These are phyloP conservation scores for Luzula sylvatica DNA, from an alignment of 176 grass and related monocot species.

Conservation along the genomic window DNA sequence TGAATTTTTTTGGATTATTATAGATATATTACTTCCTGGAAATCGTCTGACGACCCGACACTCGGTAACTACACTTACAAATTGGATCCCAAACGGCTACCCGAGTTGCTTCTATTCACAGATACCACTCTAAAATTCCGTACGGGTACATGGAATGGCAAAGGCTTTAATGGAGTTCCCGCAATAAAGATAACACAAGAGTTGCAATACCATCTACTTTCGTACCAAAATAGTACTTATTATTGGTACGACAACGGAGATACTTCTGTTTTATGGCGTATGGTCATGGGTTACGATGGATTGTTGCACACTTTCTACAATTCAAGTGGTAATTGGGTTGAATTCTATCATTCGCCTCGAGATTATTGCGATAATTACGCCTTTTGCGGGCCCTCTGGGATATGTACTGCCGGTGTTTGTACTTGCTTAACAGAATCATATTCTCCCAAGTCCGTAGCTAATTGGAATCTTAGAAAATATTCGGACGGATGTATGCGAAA, in stretches of 20 bases:
- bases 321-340: background rate
- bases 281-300: background rate
- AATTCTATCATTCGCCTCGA: background rate
- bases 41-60: background rate
- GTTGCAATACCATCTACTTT: background rate
- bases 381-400: conserved; percentile 11
- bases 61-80: background rate
- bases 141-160: conserved; percentile 8
- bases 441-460: background rate
- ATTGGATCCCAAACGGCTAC: conserved; percentile 1
- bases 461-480: background rate
- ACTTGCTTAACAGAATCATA: background rate
- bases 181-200: background rate
- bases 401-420: background rate
- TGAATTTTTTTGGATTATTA: conserved; percentile 23
- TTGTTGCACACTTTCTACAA: background rate
- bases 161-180: conserved; percentile 8
- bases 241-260: background rate
- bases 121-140: background rate
- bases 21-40: conserved; percentile 17
- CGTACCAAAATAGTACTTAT: background rate
- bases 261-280: background rate
- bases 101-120: conserved; percentile 10
- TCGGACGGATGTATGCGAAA: conserved; percentile 1
- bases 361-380: background rate